Conservation (phyloP, 73 alveolate species). For the Durusdinium trenchii region DNA sequence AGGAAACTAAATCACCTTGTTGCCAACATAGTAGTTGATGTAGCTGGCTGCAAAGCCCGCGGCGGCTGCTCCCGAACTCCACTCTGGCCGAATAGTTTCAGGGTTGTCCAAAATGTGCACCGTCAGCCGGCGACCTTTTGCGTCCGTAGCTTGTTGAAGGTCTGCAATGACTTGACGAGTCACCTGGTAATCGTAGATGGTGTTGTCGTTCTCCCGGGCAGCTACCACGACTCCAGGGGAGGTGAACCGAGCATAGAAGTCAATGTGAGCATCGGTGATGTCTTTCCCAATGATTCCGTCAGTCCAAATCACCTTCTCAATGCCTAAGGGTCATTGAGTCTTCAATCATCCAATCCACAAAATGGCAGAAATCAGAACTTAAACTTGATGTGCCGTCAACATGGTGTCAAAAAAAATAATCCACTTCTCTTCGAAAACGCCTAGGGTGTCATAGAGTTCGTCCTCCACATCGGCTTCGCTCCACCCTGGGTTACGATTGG, state of each 20-base stretch:
- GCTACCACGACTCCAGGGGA: constrained; percentile 95
- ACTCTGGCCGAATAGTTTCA: constrained; percentile 22
- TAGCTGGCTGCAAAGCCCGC: constrained; percentile 91
- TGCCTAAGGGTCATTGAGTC: constrained; percentile 70
- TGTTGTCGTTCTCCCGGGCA: constrained; percentile 49
- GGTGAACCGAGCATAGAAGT: constrained; percentile 95
- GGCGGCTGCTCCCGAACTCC: constrained; percentile 44
- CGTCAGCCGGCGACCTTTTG: constrained; percentile 89
- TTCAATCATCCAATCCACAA: too few relatives aligned
- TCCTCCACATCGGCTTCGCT: constrained; percentile 65
- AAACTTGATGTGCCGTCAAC: too few relatives aligned
- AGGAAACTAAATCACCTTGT: too few relatives aligned
- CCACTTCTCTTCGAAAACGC: constrained; percentile 95
- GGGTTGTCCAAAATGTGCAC: constrained; percentile 92
- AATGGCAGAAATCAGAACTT: too few relatives aligned
- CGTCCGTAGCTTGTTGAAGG: constrained; percentile 83
- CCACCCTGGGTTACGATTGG: constrained; percentile 96
- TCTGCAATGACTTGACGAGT: constrained; percentile 75
- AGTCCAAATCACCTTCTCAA: constrained; percentile 96
- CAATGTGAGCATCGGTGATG: constrained; percentile 96
- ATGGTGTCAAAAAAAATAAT: too few relatives aligned
- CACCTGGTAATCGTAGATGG: constrained; percentile 55
- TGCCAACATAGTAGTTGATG: constrained; percentile 71
- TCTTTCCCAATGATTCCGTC: constrained; percentile 93
- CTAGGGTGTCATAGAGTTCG: constrained; percentile 50